A percentile compares a stretch with the other conserved stretches of the same genome.
Evolutionary conservation across 169 alveolate genomes (phyloP).

Genomic region (Plasmodium sp.): DNA sequence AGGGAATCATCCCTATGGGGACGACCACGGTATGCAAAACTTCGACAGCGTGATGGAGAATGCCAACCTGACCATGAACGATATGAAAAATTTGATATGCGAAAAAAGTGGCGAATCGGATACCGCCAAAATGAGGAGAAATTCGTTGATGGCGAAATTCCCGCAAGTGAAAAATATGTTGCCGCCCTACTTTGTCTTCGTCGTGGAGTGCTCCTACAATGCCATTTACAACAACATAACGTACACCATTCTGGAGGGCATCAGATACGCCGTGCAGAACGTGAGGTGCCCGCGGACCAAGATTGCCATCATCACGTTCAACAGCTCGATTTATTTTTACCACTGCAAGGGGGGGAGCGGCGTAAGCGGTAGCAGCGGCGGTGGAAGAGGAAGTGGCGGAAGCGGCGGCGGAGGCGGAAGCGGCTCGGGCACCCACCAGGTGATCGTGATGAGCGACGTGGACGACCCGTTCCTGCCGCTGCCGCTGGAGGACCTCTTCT

Average conservation of each 20-base stretch:
- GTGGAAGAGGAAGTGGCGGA: too few relatives aligned
- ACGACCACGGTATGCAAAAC: neutral
- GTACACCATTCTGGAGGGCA: conserved; percentile 49
- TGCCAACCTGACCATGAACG: conserved; percentile 16
- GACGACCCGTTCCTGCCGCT: conserved; percentile 66
- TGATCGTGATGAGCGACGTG: conserved; percentile 68
- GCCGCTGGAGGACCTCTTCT: conserved; percentile 46
- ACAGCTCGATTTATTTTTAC: conserved; percentile 26
- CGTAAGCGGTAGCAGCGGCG: neutral
- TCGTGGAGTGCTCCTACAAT: conserved; percentile 58
- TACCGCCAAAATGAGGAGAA: conserved; percentile 20
- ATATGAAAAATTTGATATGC: conserved; percentile 20
- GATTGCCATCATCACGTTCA: conserved; percentile 63
- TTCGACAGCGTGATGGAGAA: conserved; percentile 8
- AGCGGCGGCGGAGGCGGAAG: neutral
- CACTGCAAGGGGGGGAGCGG: conserved; percentile 15
- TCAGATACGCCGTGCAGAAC: conserved; percentile 58
- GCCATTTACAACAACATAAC: conserved; percentile 62
- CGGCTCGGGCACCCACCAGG: conserved; percentile 1
- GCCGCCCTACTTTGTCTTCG: conserved; percentile 68
- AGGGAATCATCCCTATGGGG: neutral
- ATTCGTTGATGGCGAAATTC: conserved; percentile 16
- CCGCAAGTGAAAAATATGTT: conserved; percentile 39
- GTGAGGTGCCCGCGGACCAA: conserved; percentile 37
- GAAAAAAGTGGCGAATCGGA: conserved; percentile 55